A percentile compares a stretch with the other conserved stretches of the same genome.
These are phyloP conservation scores for Emmonsiellopsis sp. DNA, from an alignment of 2,329 filamentous ascomycete genomes.

Conservation along the genomic window DNA sequence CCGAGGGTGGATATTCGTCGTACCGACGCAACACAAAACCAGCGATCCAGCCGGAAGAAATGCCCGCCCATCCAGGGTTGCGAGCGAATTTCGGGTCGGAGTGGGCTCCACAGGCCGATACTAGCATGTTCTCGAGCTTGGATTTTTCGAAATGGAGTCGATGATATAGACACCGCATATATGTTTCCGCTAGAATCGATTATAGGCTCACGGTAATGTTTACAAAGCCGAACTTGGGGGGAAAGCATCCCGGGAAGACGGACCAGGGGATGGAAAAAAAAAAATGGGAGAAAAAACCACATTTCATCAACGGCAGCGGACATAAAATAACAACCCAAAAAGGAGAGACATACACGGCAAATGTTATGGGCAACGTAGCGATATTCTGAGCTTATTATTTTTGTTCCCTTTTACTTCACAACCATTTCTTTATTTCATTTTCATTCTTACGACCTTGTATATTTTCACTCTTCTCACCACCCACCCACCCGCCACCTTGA, in stretches of 20 bases:
- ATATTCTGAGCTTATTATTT: neutral
- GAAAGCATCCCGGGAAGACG: neutral
- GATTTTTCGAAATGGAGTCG: slow-evolving; percentile 37
- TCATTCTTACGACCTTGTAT: neutral
- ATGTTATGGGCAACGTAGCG: neutral
- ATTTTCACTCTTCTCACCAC: too few relatives aligned
- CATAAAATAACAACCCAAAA: neutral
- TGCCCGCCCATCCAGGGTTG: slow-evolving; percentile 23
- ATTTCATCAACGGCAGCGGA: too few relatives aligned
- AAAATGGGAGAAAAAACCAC: too few relatives aligned
- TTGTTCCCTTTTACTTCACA: neutral
- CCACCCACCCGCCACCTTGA: too few relatives aligned
- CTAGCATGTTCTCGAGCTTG: slow-evolving; percentile 30
- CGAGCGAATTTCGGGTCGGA: slow-evolving; percentile 28
- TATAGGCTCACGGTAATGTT: too few relatives aligned
- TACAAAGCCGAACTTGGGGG: too few relatives aligned
- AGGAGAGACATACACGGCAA: neutral
- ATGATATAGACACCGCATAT: slow-evolving; percentile 7
- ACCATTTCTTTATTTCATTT: neutral
- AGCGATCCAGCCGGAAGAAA: slow-evolving; percentile 25
- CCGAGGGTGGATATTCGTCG: slow-evolving; percentile 25
- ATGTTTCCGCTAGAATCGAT: too few relatives aligned
- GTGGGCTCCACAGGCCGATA: slow-evolving; percentile 29
- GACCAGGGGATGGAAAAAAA: neutral
- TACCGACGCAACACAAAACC: slow-evolving; percentile 30